A percentile compares a stretch with the other conserved stretches of the same genome.
Evolutionary conservation across 2,329 filamentous ascomycete species (phyloP).

Genomic region (Colletotrichum magnum): DNA sequence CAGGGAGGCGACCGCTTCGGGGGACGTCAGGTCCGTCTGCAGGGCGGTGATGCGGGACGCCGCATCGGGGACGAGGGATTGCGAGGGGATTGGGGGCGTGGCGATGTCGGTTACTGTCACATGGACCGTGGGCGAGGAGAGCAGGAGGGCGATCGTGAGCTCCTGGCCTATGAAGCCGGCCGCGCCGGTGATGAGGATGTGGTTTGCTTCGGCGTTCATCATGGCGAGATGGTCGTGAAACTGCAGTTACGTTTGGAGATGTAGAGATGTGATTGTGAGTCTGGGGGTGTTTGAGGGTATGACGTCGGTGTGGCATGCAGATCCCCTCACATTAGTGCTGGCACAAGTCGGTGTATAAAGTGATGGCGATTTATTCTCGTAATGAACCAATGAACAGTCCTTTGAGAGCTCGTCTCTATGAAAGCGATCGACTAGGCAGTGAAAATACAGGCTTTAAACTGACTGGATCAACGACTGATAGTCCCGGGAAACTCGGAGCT

Average conservation of each 20-base stretch:
- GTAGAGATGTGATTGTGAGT: not conserved
- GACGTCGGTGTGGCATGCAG: conserved; percentile 20
- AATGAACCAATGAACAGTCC: not conserved
- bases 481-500: not conserved
- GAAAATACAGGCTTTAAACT: no score
- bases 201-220: conserved; percentile 25
- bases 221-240: not conserved
- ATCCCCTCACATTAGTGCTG: not conserved
- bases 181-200: conserved; percentile 74
- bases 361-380: not conserved
- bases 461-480: not conserved
- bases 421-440: no score
- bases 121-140: conserved; percentile 52
- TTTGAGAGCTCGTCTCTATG: not conserved
- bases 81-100: conserved; percentile 62
- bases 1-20: conserved; percentile 47
- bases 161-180: conserved; percentile 76
- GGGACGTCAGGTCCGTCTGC: conserved; percentile 52
- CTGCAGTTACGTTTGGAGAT: not conserved
- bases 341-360: no score
- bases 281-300: not conserved
- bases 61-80: conserved; percentile 48
- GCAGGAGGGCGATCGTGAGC: conserved; percentile 68
- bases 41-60: conserved; percentile 44
- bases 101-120: conserved; percentile 71